phyloP scores from a whole-genome alignment of 371 early-diverging fungal species.

The Mucor circinelloides region DNA sequence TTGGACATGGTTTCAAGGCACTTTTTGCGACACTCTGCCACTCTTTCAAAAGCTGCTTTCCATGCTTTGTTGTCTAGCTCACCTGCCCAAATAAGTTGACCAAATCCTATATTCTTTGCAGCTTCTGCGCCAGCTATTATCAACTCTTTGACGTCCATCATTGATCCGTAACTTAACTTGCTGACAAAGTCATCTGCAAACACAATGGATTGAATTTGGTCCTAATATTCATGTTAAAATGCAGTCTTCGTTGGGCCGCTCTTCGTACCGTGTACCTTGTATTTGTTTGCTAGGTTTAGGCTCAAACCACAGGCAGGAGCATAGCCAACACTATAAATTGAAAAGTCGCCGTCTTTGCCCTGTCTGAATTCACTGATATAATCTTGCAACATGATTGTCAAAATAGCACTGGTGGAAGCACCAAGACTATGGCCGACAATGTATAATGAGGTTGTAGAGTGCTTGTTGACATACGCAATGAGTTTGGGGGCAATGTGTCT shows the following conservation, averaged over 20 bases:
- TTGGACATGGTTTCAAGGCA: conserved; percentile 33
- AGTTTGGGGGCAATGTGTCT: conserved; percentile 66
- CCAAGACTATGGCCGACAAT: conserved; percentile 84
- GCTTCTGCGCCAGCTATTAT: conserved; percentile 45
- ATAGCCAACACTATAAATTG: conserved; percentile 35
- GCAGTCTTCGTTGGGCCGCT: background rate
- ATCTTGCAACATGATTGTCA: conserved; percentile 74
- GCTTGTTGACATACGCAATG: conserved; percentile 63
- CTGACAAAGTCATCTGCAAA: conserved; percentile 50
- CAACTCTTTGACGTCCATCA: conserved; percentile 49
- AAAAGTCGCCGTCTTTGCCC: conserved; percentile 33
- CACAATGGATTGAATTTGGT: conserved; percentile 42
- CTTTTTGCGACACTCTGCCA: conserved; percentile 31
- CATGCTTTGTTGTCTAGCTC: conserved; percentile 27
- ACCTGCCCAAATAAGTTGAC: conserved; percentile 28
- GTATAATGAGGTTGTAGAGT: conserved; percentile 56
- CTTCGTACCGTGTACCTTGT: conserved; percentile 27
- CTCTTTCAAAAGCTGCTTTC: conserved; percentile 34
- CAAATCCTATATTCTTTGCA: conserved; percentile 30
- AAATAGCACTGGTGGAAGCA: conserved; percentile 70
- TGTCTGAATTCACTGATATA: conserved; percentile 56
- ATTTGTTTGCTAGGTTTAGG: conserved; percentile 37
- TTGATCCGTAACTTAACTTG: conserved; percentile 46
- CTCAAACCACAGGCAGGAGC: conserved; percentile 46
- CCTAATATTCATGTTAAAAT: conserved; percentile 1